phyloP scores from a whole-genome alignment of 2,329 filamentous ascomycete species.

The Orbilia brochopaga region DNA sequence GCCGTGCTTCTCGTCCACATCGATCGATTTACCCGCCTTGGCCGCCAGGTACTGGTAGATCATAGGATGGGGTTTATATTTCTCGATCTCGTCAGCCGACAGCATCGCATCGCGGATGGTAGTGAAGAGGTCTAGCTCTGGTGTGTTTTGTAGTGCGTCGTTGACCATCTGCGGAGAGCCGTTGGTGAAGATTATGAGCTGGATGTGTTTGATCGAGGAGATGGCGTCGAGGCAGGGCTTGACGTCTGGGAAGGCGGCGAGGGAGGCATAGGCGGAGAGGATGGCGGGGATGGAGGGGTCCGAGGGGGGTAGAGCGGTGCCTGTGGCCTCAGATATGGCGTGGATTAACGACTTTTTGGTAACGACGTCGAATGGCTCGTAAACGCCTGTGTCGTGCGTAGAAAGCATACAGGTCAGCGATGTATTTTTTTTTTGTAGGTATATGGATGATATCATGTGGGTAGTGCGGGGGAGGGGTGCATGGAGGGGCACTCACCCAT shows the following conservation, averaged over 20 bases:
- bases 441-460: background rate
- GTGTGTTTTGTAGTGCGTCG: conserved; percentile 62
- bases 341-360: conserved; percentile 69
- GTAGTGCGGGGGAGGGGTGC: conserved; percentile 22
- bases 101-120: conserved; percentile 56
- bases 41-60: conserved; percentile 68
- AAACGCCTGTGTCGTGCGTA: conserved; percentile 64
- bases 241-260: conserved; percentile 71
- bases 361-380: conserved; percentile 68
- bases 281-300: conserved; percentile 59
- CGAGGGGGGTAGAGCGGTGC: conserved; percentile 10
- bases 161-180: conserved; percentile 70
- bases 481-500: conserved; percentile 66
- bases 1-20: conserved; percentile 54
- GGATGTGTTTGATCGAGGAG: conserved; percentile 57
- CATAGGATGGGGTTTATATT: conserved; percentile 70
- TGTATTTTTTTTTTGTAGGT: conserved; percentile 8
- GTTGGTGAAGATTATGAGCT: conserved; percentile 73
- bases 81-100: conserved; percentile 66
- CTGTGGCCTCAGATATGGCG: conserved; percentile 66
- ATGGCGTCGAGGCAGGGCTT: conserved; percentile 62
- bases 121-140: conserved; percentile 60
- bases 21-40: conserved; percentile 54
- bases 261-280: conserved; percentile 69
- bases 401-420: conserved; percentile 4